A percentile compares a stretch with the other conserved stretches of the same genome.
These are phyloP conservation scores for Rhodofomes roseus DNA, from an alignment of 1,284 basidiomycete genomes.

Conservation along the genomic window DNA sequence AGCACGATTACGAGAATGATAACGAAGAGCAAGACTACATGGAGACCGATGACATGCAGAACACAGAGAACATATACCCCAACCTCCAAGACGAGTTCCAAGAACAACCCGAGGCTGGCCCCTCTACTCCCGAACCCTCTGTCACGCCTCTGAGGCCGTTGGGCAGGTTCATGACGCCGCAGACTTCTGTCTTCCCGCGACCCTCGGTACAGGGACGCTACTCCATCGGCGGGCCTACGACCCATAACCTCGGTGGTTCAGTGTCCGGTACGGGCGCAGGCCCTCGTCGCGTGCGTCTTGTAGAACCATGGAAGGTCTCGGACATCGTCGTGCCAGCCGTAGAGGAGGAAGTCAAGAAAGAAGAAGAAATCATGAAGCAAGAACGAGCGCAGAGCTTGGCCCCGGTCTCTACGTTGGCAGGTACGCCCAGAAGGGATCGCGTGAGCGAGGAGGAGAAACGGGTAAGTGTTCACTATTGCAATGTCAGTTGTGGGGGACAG, in stretches of 20 bases:
- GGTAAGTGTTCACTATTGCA: constrained; percentile 25
- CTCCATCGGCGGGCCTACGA: constrained; percentile 21
- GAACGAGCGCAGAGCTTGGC: constrained; percentile 6
- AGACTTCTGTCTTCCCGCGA: constrained; percentile 16
- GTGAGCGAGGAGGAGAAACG: constrained; percentile 50
- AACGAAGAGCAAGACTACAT: constrained; percentile 2
- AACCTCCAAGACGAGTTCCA: constrained; percentile 6
- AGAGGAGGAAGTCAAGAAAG: background rate
- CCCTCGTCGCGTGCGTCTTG: constrained; percentile 42
- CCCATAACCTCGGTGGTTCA: constrained; percentile 9
- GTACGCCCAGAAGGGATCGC: constrained; percentile 20
- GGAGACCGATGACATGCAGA: background rate
- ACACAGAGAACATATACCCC: background rate
- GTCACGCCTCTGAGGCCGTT: constrained; percentile 15
- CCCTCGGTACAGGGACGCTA: constrained; percentile 17
- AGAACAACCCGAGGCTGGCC: constrained; percentile 5
- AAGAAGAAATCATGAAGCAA: constrained; percentile 12
- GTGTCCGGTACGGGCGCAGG: constrained; percentile 22
- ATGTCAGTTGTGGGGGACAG: no score
- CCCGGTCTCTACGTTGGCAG: background rate
- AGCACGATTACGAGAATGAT: background rate
- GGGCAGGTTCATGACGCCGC: constrained; percentile 56
- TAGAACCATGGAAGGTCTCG: constrained; percentile 49
- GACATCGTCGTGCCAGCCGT: constrained; percentile 45
- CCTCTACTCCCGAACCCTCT: constrained; percentile 8